Evolutionary conservation across 1,139 yeast species (phyloP).

Genomic region (Scheffersomyces parashehatae): DNA sequence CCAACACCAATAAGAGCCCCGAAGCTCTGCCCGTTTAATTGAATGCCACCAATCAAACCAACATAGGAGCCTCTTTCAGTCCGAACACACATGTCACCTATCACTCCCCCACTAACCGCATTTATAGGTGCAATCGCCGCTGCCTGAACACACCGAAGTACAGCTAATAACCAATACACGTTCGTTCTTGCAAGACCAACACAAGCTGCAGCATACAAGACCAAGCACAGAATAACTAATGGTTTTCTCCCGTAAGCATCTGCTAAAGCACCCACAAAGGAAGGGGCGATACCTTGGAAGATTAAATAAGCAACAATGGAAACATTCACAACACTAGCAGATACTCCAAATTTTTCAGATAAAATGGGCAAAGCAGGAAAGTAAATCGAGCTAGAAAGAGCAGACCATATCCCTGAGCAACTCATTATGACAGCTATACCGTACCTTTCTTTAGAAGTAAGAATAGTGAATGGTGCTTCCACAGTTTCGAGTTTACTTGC

Average conservation of each 20-base stretch:
- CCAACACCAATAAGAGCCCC: constrained; percentile 79
- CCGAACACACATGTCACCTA: constrained; percentile 66
- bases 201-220: constrained; percentile 20
- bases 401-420: constrained; percentile 53
- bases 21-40: constrained; percentile 69
- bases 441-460: constrained; percentile 17
- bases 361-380: constrained; percentile 68
- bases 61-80: constrained; percentile 66
- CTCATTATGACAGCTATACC: constrained; percentile 21
- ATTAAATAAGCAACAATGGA: constrained; percentile 72
- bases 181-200: constrained; percentile 25
- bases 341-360: constrained; percentile 49
- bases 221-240: constrained; percentile 11
- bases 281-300: constrained; percentile 57
- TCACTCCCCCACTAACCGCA: constrained; percentile 63
- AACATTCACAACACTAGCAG: constrained; percentile 58
- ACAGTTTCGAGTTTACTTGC: too few species aligned
- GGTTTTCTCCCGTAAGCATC: constrained; percentile 75
- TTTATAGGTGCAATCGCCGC: constrained; percentile 70
- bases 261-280: constrained; percentile 43
- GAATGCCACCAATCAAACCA: constrained; percentile 64
- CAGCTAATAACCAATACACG: constrained; percentile 29
- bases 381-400: constrained; percentile 69
- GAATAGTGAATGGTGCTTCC: constrained; percentile 11
- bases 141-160: constrained; percentile 67